Conservation (phyloP, 345 rosid genomes). For the Tarenaya hassleriana region DNA sequence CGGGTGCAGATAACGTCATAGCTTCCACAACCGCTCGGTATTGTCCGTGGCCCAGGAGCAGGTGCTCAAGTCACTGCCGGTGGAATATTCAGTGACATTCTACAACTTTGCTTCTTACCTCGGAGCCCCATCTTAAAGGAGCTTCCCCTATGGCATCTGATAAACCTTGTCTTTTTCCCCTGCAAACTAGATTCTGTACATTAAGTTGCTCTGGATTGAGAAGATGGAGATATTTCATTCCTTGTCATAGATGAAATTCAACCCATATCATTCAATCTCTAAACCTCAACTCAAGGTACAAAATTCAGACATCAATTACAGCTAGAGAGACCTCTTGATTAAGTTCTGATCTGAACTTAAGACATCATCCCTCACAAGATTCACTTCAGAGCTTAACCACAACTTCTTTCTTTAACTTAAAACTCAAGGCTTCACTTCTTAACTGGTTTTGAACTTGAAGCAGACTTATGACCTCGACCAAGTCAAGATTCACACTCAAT, state of each 20-base stretch:
- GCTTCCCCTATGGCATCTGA: conserved; percentile 3
- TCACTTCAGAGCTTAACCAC: too few relatives aligned
- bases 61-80: conserved; percentile 99
- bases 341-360: too few relatives aligned
- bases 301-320: too few relatives aligned
- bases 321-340: too few relatives aligned
- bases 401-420: too few relatives aligned
- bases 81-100: conserved; percentile 84
- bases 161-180: conserved; percentile 6
- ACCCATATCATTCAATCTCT: too few relatives aligned
- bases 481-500: too few relatives aligned
- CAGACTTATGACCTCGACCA: too few relatives aligned
- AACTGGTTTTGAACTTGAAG: too few relatives aligned
- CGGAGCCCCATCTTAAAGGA: conserved; percentile 79
- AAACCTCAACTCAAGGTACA: background rate
- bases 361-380: too few relatives aligned
- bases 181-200: too few relatives aligned
- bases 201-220: conserved; percentile 9
- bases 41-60: conserved; percentile 97
- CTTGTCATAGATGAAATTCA: background rate
- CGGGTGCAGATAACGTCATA: conserved; percentile 89
- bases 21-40: conserved; percentile 91
- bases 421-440: too few relatives aligned
- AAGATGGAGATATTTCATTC: conserved; percentile 9
- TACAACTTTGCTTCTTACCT: conserved; percentile 91